Evolutionary conservation across 2,329 filamentous ascomycete species (phyloP).

Genomic region (Colletotrichum lentis): DNA sequence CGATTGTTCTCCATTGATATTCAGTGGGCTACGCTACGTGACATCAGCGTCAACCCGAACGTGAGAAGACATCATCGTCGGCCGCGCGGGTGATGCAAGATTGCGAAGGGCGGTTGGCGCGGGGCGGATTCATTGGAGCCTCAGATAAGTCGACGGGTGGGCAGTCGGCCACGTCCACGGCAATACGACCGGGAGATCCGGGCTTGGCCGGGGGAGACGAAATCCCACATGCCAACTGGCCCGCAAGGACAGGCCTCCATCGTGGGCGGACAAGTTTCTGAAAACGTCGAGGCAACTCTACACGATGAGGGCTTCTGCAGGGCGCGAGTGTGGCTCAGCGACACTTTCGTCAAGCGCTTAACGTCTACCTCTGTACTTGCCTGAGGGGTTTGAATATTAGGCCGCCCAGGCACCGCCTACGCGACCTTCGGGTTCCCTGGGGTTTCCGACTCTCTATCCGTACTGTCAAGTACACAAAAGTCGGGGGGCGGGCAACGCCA

Average conservation of each 20-base stretch:
- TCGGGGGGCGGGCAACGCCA: neutral
- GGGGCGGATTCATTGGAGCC: neutral
- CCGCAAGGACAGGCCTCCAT: constrained; percentile 12
- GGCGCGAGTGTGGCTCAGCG: constrained; percentile 30
- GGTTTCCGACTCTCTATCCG: neutral
- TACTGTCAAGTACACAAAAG: neutral
- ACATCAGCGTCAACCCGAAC: constrained; percentile 21
- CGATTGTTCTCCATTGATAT: constrained; percentile 5
- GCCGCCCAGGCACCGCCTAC: neutral
- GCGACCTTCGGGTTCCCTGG: constrained; percentile 10
- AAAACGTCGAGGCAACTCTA: neutral
- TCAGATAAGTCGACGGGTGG: neutral
- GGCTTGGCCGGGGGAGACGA: neutral
- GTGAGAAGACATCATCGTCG: constrained; percentile 7
- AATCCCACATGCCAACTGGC: constrained; percentile 28
- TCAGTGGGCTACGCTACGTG: neutral
- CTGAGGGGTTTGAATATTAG: too few species aligned
- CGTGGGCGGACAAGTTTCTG: too few species aligned
- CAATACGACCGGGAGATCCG: constrained; percentile 11
- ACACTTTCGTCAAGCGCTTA: neutral
- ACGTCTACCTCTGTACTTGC: too few species aligned
- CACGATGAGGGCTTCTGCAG: neutral
- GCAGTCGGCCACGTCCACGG: constrained; percentile 16
- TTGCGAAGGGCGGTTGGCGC: constrained; percentile 8
- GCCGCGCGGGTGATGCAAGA: constrained; percentile 6